Evolutionary conservation across 2,329 filamentous ascomycete genomes (phyloP), one percentile per base, ranked within the genome.

Genomic region (Alternaria viburni): DNA sequence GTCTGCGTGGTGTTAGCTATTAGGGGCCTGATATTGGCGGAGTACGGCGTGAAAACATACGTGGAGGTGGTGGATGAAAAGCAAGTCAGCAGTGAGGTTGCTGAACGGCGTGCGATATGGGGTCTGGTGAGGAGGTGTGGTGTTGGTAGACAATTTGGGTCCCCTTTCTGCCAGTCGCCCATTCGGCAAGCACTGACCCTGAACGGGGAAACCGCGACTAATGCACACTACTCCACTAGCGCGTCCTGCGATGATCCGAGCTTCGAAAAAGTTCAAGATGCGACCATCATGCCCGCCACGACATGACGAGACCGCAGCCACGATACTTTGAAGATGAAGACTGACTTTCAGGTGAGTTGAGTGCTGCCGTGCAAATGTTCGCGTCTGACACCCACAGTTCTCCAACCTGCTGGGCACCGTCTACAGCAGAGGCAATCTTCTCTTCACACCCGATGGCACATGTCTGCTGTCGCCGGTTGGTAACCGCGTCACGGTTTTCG

Each of bases 321-420:
- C 36, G 26, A 26, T 36, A 50, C 59, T 50, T 54, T 9, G 65
- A 86, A 68, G 65, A 99, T 99, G 96, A 99, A 98, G 91, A 98
- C 94, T 71, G 95, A 98, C 83, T 99, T 98, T 82, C 96, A 96
- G 89, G 95, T 96, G 83, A 67, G 81, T 30, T 4, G 58, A 47
- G 44, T 52, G 17, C 61, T 21, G n/a, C 9, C 43, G 19, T 25
- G n/a, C 2, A 4, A 7, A 12, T 7, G 49, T 61, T n/a, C 9
- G n/a, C 19, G 17, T 45, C 72, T 83, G 61, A 82, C 64, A 9
- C 9, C 13, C n/a, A n/a, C 76, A 97, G 94, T 99, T 99, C 84
- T 97, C 95, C 80, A 99, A 98, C 83, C 88, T 99, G 80, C 88
- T 99, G 77, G 96, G 96, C 79, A 99, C 96, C 72, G 96, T 99